These are phyloP conservation scores for Aspergillus sergii DNA, from an alignment of 2,329 filamentous ascomycete species.

Conservation along the genomic window DNA sequence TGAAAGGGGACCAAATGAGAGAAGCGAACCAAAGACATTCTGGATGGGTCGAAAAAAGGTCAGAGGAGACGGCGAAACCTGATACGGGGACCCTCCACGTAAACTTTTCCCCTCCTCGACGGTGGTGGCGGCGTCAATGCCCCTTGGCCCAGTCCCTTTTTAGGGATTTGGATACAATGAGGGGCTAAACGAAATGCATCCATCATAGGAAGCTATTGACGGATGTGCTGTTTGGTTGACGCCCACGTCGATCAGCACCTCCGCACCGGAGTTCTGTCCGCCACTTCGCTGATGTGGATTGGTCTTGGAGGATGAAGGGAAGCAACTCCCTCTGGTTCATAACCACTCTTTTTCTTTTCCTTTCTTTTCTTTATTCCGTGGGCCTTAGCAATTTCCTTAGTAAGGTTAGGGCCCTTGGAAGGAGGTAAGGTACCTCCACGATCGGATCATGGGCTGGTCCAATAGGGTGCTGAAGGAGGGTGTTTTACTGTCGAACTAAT, in stretches of 20 bases:
- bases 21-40: background rate
- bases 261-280: conserved; percentile 3
- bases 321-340: background rate
- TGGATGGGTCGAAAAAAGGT: background rate
- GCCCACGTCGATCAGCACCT: conserved; percentile 11
- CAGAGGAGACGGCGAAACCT: background rate
- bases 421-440: conserved; percentile 15
- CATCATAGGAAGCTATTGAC: background rate
- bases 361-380: background rate
- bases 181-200: background rate
- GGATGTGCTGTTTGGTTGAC: background rate
- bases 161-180: conserved; percentile 4
- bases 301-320: background rate
- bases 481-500: conserved; percentile 4
- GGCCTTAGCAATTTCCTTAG: conserved; percentile 10
- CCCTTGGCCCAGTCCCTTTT: conserved; percentile 2
- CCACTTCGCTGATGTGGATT: background rate
- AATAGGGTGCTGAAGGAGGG: conserved; percentile 1
- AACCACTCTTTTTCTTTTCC: background rate
- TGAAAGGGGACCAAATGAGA: background rate
- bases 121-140: background rate
- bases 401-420: background rate
- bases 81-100: background rate
- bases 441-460: conserved; percentile 8
- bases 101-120: background rate